Evolutionary conservation across 208 protist genomes (phyloP).

Genomic region (Spongospora subterranea): DNA sequence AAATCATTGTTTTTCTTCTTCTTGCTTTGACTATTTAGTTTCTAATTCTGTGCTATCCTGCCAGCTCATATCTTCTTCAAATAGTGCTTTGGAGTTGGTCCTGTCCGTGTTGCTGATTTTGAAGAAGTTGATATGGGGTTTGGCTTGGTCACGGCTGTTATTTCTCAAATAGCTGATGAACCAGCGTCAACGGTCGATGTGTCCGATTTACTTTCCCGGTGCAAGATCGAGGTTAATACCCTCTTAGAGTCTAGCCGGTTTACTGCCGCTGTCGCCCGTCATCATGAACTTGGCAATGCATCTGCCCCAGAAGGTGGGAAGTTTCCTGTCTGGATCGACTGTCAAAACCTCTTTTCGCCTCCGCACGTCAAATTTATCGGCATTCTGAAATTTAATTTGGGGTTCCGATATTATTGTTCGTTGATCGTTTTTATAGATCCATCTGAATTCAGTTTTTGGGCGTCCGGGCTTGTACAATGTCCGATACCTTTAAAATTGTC

Average conservation of each 20-base stretch:
- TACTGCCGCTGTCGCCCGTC: background rate
- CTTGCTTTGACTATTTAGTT: too few species aligned
- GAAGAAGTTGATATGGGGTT: constrained; percentile 46
- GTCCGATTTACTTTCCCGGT: background rate
- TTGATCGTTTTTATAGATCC: background rate
- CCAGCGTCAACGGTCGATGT: background rate
- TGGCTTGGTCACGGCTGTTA: background rate
- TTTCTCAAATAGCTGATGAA: background rate
- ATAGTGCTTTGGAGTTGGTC: background rate
- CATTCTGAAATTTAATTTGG: too few species aligned
- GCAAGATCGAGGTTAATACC: background rate
- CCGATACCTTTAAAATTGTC: background rate
- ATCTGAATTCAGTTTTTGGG: constrained; percentile 35
- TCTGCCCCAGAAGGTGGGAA: background rate
- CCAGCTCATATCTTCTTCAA: background rate
- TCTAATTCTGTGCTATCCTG: too few species aligned
- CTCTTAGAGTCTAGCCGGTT: background rate
- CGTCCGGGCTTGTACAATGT: background rate
- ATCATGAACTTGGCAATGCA: background rate
- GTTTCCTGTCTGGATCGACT: background rate
- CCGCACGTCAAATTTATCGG: too few species aligned
- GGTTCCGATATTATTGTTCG: too few species aligned
- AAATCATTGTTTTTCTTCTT: too few species aligned
- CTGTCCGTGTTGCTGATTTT: background rate
- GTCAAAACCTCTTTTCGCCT: too few species aligned